Evolutionary conservation across 345 rosid genomes (phyloP).

Genomic region (Barbarea vulgaris): DNA sequence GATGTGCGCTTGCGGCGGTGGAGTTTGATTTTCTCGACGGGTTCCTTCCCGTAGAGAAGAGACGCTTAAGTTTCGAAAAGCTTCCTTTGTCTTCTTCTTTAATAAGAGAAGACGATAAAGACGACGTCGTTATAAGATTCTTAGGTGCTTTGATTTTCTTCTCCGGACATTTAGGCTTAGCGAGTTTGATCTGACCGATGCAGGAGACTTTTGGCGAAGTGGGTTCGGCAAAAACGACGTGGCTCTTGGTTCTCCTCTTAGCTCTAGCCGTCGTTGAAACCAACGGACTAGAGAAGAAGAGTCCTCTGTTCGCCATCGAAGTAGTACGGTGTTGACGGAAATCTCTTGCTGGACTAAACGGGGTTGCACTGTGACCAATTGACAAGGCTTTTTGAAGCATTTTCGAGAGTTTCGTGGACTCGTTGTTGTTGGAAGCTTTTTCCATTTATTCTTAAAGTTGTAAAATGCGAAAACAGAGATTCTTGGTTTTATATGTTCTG

Average conservation of each 20-base stretch:
- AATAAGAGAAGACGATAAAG: neutral
- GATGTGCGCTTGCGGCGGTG: conserved; percentile 29
- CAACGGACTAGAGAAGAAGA: conserved; percentile 57
- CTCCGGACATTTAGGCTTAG: conserved; percentile 33
- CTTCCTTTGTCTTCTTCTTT: conserved; percentile 31
- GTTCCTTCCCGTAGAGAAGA: conserved; percentile 38
- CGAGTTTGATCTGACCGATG: conserved; percentile 83
- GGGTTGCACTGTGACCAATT: conserved; percentile 40
- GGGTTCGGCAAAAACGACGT: conserved; percentile 59
- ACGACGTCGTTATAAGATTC: conserved; percentile 9
- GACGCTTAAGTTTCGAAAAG: conserved; percentile 45
- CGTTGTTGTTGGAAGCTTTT: conserved; percentile 31
- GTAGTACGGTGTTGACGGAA: conserved; percentile 28
- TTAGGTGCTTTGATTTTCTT: conserved; percentile 24
- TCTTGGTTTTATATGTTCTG: conserved; percentile 25
- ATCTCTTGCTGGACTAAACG: conserved; percentile 69
- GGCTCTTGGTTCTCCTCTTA: conserved; percentile 43
- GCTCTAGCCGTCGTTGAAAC: conserved; percentile 57
- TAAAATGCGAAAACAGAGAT: neutral
- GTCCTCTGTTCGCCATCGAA: conserved; percentile 29
- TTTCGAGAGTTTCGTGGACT: conserved; percentile 50
- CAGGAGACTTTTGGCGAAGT: conserved; percentile 90
- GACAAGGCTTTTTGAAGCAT: conserved; percentile 62
- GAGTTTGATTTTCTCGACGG: conserved; percentile 41
- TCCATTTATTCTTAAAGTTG: conserved; percentile 26